These are phyloP conservation scores for Malus asiatica DNA, from an alignment of 306 rosid species.

Conservation along the genomic window DNA sequence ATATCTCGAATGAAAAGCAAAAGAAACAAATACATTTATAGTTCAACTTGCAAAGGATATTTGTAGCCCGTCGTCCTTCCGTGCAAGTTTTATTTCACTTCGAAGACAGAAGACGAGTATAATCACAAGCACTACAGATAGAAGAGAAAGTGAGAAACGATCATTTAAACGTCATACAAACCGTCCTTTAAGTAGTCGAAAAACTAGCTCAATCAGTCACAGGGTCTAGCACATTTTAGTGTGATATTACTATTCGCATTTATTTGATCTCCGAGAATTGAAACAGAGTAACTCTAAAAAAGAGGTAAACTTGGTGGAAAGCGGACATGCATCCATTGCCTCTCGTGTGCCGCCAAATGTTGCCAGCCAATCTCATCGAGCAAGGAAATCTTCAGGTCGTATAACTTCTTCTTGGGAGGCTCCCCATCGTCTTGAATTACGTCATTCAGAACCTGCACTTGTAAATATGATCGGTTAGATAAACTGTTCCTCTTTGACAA, in stretches of 20 bases:
- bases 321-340: constrained; percentile 84
- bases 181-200: neutral
- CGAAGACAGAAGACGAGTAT: neutral
- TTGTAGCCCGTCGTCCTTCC: neutral
- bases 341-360: constrained; percentile 63
- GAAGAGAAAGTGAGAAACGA: neutral
- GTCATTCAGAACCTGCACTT: constrained; percentile 55
- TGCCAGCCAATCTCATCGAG: constrained; percentile 82
- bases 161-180: neutral
- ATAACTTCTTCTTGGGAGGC: constrained; percentile 73
- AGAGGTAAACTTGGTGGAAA: constrained; percentile 76
- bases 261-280: neutral
- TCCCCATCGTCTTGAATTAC: constrained; percentile 65
- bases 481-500: too few relatives aligned
- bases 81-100: neutral
- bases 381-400: constrained; percentile 68
- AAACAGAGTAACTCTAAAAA: constrained; percentile 29
- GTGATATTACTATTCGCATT: neutral
- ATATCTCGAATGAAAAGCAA: neutral
- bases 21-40: too few relatives aligned
- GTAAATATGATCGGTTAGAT: neutral
- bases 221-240: constrained; percentile 9
- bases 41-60: too few relatives aligned
- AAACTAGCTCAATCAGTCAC: constrained; percentile 1
- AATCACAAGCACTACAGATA: neutral